Conservation (phyloP, 2,329 filamentous ascomycete genomes). For the Trichoderma cornu-damae region DNA sequence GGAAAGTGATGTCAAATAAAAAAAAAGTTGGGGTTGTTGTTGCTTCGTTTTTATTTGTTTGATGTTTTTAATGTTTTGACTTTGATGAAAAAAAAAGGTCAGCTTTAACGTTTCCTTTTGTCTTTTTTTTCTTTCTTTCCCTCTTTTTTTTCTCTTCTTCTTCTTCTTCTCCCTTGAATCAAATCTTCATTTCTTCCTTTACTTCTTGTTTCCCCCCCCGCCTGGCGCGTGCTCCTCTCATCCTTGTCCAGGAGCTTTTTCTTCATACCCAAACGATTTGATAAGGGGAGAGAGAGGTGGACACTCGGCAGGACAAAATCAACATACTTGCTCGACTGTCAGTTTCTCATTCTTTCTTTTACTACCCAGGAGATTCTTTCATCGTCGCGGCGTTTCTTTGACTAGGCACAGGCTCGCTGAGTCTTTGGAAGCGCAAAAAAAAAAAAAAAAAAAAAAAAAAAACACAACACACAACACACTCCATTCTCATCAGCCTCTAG, state of each 20-base stretch:
- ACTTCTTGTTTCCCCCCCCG: background rate
- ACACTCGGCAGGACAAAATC: background rate
- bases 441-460: too few relatives aligned
- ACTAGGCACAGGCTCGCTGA: background rate
- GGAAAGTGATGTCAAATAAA: constrained; percentile 6
- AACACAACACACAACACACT: background rate
- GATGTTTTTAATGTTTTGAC: background rate
- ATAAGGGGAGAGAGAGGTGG: background rate
- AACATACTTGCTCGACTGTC: background rate
- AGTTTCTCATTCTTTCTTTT: background rate
- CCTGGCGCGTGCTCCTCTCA: background rate
- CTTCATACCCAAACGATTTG: background rate
- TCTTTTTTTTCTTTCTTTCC: background rate
- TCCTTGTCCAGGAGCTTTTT: background rate
- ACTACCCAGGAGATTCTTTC: background rate
- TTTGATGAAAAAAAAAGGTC: background rate
- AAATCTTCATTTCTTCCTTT: too few relatives aligned
- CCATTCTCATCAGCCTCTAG: background rate
- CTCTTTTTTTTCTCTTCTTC: background rate
- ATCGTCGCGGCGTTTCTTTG: background rate
- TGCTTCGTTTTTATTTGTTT: background rate
- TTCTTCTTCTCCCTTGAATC: background rate
- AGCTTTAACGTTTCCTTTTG: background rate
- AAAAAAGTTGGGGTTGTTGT: background rate
- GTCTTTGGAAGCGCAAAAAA: background rate